Base-by-base conservation (phyloP, 2,329 filamentous ascomycete genomes). In the Neopestalotiopsis sp. region DNA sequence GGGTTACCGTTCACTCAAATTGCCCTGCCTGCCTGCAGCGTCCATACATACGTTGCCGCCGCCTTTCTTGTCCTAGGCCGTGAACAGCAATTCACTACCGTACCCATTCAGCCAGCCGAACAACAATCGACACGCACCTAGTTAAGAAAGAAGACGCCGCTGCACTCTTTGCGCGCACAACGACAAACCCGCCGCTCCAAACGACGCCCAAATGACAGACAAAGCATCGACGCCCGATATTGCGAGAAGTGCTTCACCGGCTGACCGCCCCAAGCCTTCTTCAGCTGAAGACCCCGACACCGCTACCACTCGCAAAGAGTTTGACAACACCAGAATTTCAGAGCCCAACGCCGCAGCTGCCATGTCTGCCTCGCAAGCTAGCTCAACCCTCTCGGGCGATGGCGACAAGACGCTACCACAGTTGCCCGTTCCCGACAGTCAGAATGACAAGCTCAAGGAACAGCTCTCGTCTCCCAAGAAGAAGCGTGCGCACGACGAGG, bases 261-360 rank as follows among this genome's bases (percentile, higher is more conserved):
- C 42, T 67, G 72, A 57, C 68, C 66, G 61, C 61, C 69, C 24
- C 45, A 68, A 68, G 34, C 34, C 69, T 38, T 67, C 69, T 38
- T 67, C 65, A 59, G 57, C 72, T 24, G 89, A 91, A 73, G 89
- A 91, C 77, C 86, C 88, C 45, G 89, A 89, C 75, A 91, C 89
- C 56, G 87, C 87, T 69, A 89, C 89, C 65, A 84, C 89, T 45
- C 86, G 89, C 70, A 86, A 90, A 74, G 89, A 91, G 79, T 84
- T 91, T 56, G 89, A 87, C 80, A 88, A 91, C 71, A 90, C 89
- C 10, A 85, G 82, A 66, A 90, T 91, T 71, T 91, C 89, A 17
- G 89, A 87, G 73, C 76, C 77, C 71, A 74, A 76, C 66, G 75
- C 73, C 58, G 68, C 72, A 63, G 34, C 67, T 40, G 14, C 69